phyloP scores from a whole-genome alignment of 148 eudicot species.

The Rheum nobile region DNA sequence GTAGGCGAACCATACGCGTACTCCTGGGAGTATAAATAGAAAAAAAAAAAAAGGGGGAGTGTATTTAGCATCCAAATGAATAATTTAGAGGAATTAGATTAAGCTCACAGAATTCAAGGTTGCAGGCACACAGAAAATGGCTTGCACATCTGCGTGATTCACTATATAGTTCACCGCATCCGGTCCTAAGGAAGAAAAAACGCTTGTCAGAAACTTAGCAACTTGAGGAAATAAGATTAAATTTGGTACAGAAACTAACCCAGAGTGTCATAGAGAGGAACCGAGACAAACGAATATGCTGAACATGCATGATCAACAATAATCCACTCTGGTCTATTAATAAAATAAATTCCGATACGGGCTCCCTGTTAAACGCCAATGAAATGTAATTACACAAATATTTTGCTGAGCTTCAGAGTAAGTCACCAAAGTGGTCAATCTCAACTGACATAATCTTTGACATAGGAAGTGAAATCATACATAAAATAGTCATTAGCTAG shows the following conservation, averaged over 20 bases:
- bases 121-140: conserved; percentile 74
- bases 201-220: conserved; percentile 9
- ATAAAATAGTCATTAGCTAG: background rate
- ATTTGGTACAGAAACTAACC: conserved; percentile 38
- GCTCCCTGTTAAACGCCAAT: conserved; percentile 44
- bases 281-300: conserved; percentile 75
- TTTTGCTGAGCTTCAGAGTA: background rate
- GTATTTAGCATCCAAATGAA: background rate
- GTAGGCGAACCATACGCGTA: no score
- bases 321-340: conserved; percentile 91
- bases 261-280: conserved; percentile 89
- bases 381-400: background rate
- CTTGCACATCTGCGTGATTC: conserved; percentile 79
- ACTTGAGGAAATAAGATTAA: background rate
- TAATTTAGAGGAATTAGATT: background rate
- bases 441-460: no score
- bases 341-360: conserved; percentile 73
- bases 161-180: conserved; percentile 86
- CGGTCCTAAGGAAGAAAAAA: conserved; percentile 51
- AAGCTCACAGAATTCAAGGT: conserved; percentile 64
- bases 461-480: background rate
- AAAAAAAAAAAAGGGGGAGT: no score
- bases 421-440: background rate
- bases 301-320: conserved; percentile 96
- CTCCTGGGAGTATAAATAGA: no score